Conservation (phyloP, 2,329 filamentous ascomycete genomes). For the Cladobotryum protrusum region DNA sequence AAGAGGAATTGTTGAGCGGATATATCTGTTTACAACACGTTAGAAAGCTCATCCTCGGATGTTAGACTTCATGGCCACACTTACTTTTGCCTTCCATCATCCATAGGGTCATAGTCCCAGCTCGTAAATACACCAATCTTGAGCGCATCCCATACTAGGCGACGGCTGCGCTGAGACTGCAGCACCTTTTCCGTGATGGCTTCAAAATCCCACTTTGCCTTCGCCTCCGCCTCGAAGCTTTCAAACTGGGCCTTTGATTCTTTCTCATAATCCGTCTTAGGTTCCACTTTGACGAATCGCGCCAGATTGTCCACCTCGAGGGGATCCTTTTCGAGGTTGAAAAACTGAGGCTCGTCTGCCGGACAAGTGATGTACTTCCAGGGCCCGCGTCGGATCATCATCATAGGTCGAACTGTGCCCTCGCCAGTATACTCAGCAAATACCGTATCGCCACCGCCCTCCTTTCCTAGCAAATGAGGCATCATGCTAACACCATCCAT, state of each 20-base stretch:
- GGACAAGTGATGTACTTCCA: conserved; percentile 92
- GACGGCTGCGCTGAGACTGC: conserved; percentile 69
- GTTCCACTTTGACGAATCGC: conserved; percentile 34
- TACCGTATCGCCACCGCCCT: conserved; percentile 77
- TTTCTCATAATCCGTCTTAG: conserved; percentile 38
- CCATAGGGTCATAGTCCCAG: conserved; percentile 79
- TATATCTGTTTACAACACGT: conserved; percentile 55
- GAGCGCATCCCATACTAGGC: conserved; percentile 73
- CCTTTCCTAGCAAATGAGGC: conserved; percentile 61
- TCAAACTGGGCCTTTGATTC: conserved; percentile 47
- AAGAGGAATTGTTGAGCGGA: conserved; percentile 74
- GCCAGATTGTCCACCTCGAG: conserved; percentile 69
- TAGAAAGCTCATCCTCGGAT: conserved; percentile 25
- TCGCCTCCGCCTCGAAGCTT: conserved; percentile 68
- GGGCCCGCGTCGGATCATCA: conserved; percentile 85
- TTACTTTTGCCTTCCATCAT: conserved; percentile 62
- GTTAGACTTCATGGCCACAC: conserved; percentile 26
- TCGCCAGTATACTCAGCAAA: conserved; percentile 94
- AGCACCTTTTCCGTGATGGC: conserved; percentile 70
- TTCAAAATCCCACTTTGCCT: conserved; percentile 73
- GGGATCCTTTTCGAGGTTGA: conserved; percentile 70
- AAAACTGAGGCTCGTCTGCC: conserved; percentile 77
- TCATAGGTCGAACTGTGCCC: conserved; percentile 78
- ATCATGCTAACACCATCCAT: conserved; percentile 80
- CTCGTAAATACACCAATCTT: conserved; percentile 68